Evolutionary conservation across 2,329 filamentous ascomycete species (phyloP), one percentile per base, ranked within the genome.

Genomic region (Phaeosphaeria sp.): DNA sequence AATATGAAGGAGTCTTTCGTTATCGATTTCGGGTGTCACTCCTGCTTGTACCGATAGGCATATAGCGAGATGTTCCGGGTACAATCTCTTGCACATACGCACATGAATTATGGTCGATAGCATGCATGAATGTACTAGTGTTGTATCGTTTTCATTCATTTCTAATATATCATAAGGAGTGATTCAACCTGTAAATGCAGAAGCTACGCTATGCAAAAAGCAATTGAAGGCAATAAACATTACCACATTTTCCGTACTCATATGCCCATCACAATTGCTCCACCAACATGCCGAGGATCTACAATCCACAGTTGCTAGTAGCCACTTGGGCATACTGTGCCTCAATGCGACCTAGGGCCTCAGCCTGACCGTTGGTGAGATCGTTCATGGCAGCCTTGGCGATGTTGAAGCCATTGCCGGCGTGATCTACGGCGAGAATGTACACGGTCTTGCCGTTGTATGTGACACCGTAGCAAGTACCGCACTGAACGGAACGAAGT

Each of bases 381-480:
- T 70, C 64, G 65, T 85, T 76, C 80, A 85, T 79, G 2, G 83
- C 83, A 11, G 59, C 55, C 68, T 80, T 71, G 25, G 78, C 80
- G 43, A 86, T 67, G 65, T 84, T 84, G 75, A 85, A 82, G 9
- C 82, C 82, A 41, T 72, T 72, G 4, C 69, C 79, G 3, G 78
- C 68, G 60, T 77, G 73, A 63, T 85, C 84, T 44, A 86, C 75
- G 1, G 80, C 84, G 17, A 82, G 72, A 22, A 85, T 73, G 59
- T 81, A 79, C 70, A 85, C 79, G 46, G 77, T 80, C 51, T 78
- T 73, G 58, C 76, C 76, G 47, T 80, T 77, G 72, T 81, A 86
- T 46, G 77, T 79, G 54, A 86, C 64, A 52, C 77, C 70, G 69
- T 83, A 85, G 77, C 84, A 86, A 46, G 79, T 81, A 49, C 83